phyloP scores from a whole-genome alignment of 805 yeast genomes.

The Wickerhamiella bombiphila region DNA sequence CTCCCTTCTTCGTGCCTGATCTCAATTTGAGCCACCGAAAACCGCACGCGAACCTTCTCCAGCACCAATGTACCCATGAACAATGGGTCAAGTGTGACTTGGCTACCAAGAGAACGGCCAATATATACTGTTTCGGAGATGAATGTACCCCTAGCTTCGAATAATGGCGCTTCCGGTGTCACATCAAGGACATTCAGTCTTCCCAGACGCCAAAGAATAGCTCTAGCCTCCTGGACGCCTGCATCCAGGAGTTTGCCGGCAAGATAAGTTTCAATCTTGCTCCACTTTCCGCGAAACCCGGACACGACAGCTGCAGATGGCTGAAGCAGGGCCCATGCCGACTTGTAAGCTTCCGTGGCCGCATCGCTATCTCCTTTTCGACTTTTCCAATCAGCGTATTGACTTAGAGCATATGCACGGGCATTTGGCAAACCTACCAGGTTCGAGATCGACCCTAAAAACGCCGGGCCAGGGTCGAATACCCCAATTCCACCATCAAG shows the following conservation, averaged over 20 bases:
- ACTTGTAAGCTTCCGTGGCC: constrained; percentile 11
- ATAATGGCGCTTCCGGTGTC: constrained; percentile 5
- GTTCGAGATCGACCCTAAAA: constrained; percentile 10
- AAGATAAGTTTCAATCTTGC: constrained; percentile 4
- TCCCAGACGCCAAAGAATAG: constrained; percentile 1
- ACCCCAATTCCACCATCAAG: background rate
- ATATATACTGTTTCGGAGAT: constrained; percentile 8
- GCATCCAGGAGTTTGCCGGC: constrained; percentile 7
- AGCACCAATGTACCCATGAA: constrained; percentile 9
- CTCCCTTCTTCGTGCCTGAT: constrained; percentile 2
- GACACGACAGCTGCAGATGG: too few relatives aligned
- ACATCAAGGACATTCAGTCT: background rate
- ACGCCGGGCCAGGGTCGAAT: constrained; percentile 8
- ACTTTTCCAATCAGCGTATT: constrained; percentile 9
- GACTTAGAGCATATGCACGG: constrained; percentile 9
- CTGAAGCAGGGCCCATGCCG: constrained; percentile 5
- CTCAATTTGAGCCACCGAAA: constrained; percentile 8
- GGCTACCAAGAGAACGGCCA: constrained; percentile 14
- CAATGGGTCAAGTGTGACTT: constrained; percentile 12
- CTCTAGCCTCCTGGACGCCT: background rate
- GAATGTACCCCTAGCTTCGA: constrained; percentile 12
- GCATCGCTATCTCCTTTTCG: constrained; percentile 6
- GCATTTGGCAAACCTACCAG: constrained; percentile 9
- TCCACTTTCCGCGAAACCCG: constrained; percentile 13
- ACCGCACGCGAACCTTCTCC: constrained; percentile 6